A percentile compares a stretch with the other conserved stretches of the same genome.
Evolutionary conservation across 495 filamentous ascomycete species (phyloP).

Genomic region (Wilcoxina mikolae): DNA sequence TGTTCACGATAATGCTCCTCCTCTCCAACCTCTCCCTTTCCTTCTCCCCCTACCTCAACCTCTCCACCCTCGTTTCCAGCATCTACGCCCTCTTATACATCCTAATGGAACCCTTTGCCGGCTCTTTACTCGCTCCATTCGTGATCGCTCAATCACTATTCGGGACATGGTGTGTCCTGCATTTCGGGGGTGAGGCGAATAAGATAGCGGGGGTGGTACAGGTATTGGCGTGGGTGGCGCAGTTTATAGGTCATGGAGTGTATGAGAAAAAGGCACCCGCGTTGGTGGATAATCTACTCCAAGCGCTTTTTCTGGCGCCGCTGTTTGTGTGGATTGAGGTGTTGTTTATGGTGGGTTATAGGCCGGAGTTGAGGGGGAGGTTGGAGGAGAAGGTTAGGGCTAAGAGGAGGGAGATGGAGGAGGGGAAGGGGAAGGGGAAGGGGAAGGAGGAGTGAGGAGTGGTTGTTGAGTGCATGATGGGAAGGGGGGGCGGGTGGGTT

Average conservation of each 20-base stretch:
- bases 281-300: constrained; percentile 74
- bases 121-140: constrained; percentile 53
- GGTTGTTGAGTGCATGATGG: no score
- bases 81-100: constrained; percentile 50
- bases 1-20: constrained; percentile 57
- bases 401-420: constrained; percentile 39
- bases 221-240: constrained; percentile 63
- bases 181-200: constrained; percentile 49
- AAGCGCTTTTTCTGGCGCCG: constrained; percentile 88
- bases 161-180: not conserved
- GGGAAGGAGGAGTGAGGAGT: constrained; percentile 8
- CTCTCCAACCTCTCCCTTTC: constrained; percentile 42
- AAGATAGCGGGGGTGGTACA: constrained; percentile 48
- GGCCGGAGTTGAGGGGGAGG: constrained; percentile 66
- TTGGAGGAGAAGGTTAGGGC: constrained; percentile 66
- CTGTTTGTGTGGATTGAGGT: constrained; percentile 97
- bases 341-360: constrained; percentile 79
- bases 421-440: constrained; percentile 29
- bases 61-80: constrained; percentile 58
- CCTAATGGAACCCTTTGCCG: constrained; percentile 85
- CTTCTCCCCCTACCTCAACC: constrained; percentile 49
- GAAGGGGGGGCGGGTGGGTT: no score
- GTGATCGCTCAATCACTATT: constrained; percentile 30
- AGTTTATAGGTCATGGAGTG: constrained; percentile 82
- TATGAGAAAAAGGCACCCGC: constrained; percentile 84